These are phyloP conservation scores for Rhizopogon vesiculosus DNA, from an alignment of 768 basidiomycete genomes.

Conservation along the genomic window DNA sequence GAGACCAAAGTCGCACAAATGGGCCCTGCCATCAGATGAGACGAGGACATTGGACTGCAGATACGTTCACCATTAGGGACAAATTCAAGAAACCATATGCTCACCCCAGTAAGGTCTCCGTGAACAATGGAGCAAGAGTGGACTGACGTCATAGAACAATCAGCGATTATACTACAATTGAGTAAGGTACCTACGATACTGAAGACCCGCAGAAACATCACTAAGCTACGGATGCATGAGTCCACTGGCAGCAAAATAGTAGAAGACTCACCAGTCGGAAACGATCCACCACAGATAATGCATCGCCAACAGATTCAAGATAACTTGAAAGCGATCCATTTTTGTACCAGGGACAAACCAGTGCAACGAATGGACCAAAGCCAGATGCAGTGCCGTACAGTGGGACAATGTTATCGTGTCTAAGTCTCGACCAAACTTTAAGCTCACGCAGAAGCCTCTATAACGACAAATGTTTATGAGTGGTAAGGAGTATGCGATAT, in stretches of 20 bases:
- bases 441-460: slow-evolving; percentile 21
- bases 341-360: slow-evolving; percentile 24
- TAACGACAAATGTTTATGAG: background rate
- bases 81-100: background rate
- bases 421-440: slow-evolving; percentile 19
- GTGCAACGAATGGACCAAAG: slow-evolving; percentile 21
- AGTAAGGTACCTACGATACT: slow-evolving; percentile 17
- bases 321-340: slow-evolving; percentile 18
- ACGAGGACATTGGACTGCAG: slow-evolving; percentile 40
- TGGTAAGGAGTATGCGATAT: background rate
- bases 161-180: background rate
- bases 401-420: slow-evolving; percentile 18
- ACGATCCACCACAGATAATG: slow-evolving; percentile 3
- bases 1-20: slow-evolving; percentile 42
- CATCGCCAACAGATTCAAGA: slow-evolving; percentile 6
- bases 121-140: slow-evolving; percentile 15
- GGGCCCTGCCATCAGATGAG: slow-evolving; percentile 28
- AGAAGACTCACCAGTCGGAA: slow-evolving; percentile 13
- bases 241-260: background rate
- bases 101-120: slow-evolving; percentile 15
- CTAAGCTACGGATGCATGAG: slow-evolving; percentile 12
- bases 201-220: slow-evolving; percentile 21
- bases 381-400: slow-evolving; percentile 17
- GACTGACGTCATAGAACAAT: slow-evolving; percentile 2
- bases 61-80: background rate